Percentiles rank a stretch among this genome's conserved stretches.
These are phyloP conservation scores for Pythium periplocum DNA, from an alignment of 352 stramenopile genomes.

Conservation along the genomic window DNA sequence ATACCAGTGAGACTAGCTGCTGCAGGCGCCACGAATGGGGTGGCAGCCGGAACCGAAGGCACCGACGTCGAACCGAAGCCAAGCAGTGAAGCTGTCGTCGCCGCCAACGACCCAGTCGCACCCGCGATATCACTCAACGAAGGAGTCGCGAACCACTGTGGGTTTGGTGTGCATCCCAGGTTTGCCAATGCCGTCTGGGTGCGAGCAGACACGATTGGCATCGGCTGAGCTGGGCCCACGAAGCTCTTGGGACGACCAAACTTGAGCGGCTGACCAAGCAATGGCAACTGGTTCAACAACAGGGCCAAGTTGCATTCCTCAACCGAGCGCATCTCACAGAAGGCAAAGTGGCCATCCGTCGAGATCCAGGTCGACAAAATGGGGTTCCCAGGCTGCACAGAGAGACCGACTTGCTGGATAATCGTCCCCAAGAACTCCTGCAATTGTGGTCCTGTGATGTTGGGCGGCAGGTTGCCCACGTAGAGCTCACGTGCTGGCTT, in stretches of 20 bases:
- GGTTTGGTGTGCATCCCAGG: conserved; percentile 77
- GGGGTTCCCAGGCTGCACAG: conserved; percentile 66
- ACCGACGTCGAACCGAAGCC: not conserved
- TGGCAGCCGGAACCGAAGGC: not conserved
- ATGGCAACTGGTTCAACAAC: conserved; percentile 72
- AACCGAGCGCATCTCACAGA: conserved; percentile 84
- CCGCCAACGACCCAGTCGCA: conserved; percentile 7
- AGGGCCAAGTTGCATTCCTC: conserved; percentile 85
- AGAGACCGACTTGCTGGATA: conserved; percentile 82
- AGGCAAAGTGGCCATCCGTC: conserved; percentile 81
- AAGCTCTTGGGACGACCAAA: conserved; percentile 83
- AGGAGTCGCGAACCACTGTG: conserved; percentile 61
- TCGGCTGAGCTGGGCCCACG: conserved; percentile 73
- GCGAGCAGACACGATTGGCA: conserved; percentile 57
- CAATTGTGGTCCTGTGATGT: conserved; percentile 74
- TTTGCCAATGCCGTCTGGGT: conserved; percentile 78
- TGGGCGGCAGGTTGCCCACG: conserved; percentile 81
- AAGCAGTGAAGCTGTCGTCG: conserved; percentile 7
- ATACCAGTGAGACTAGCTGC: not conserved
- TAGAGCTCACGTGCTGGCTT: conserved; percentile 84
- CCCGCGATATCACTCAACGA: conserved; percentile 10
- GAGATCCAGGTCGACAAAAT: conserved; percentile 87
- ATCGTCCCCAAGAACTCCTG: conserved; percentile 86
- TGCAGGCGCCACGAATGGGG: not conserved
- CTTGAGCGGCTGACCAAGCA: conserved; percentile 80